Percentiles rank a stretch among this genome's conserved stretches.
Conservation (phyloP, 148 eudicot species). For the Drosera capensis region DNA sequence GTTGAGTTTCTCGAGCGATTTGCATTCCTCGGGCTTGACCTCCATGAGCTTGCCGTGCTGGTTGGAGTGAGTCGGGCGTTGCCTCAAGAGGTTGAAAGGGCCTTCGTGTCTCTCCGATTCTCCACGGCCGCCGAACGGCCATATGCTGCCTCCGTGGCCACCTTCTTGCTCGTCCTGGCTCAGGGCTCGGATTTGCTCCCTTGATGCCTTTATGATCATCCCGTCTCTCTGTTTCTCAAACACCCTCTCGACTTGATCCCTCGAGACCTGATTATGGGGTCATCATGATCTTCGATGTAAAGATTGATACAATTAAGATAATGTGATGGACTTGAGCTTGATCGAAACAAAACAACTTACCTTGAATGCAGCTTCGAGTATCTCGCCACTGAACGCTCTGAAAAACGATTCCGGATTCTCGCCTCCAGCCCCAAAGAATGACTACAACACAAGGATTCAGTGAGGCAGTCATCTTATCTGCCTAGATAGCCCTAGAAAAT, state of each 20-base stretch:
- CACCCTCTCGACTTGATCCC: conserved; percentile 30
- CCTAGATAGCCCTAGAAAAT: too few species aligned
- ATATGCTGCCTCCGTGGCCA: conserved; percentile 20
- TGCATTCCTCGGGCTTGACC: conserved; percentile 22
- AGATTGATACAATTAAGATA: too few species aligned
- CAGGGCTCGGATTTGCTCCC: conserved; percentile 57
- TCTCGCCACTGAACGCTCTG: conserved; percentile 45
- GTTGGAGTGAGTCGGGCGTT: conserved; percentile 34
- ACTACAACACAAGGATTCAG: conserved; percentile 15
- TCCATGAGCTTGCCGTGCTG: conserved; percentile 38
- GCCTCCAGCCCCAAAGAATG: conserved; percentile 58
- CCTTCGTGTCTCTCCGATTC: conserved; percentile 15
- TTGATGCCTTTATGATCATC: conserved; percentile 30
- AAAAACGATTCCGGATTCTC: conserved; percentile 42
- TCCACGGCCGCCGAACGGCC: conserved; percentile 47
- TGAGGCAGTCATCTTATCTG: too few species aligned
- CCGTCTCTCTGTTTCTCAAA: conserved; percentile 39
- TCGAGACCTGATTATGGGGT: conserved; percentile 13
- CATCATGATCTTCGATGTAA: too few species aligned
- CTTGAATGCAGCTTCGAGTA: conserved; percentile 63
- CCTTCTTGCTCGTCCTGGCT: conserved; percentile 28
- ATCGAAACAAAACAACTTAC: conserved; percentile 14
- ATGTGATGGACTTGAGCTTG: background rate
- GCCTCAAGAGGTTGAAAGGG: conserved; percentile 25
- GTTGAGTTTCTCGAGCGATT: conserved; percentile 29